Base-by-base conservation (phyloP, 2,329 filamentous ascomycete species). In the Thermoascus crustaceus region DNA sequence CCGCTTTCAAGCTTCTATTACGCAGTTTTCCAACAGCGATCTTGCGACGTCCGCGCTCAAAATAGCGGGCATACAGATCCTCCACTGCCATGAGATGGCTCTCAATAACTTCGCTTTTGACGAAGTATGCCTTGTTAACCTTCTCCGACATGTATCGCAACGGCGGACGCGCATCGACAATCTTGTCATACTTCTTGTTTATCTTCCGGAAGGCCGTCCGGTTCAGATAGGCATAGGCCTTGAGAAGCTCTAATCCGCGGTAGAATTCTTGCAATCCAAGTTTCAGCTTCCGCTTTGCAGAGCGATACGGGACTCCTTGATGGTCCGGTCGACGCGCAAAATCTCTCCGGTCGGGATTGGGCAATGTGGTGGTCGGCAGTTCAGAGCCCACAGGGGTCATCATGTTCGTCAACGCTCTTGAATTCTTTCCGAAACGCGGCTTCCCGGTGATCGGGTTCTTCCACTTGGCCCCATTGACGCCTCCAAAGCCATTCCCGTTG, bases 111-210 rank as follows among this genome's bases (percentile, higher is more conserved):
- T 93, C 83, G 55, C 87, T 94, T 55, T 85, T 82, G 25, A 95
- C 89, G 52, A 98, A 98, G 73, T 85, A 86, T 1, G 88, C 76
- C 44, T 82, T 80, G 64, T 85, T 89, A 49, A 98, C 87, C 54
- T 89, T 89, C 48, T 95, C 88, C 20, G 80, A 81, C 75, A 95
- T 84, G 59, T 89, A 96, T 18, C 82, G 76, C 53, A 83, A 74
- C 0, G 81, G 74, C 0, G 85, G 85, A 7, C 82, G 75, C 25
- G 86, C 81, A 48, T 87, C 77, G 38, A 87, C 78, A 2, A 82
- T 78, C 64, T 96, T 98, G 69, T 96, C 88, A 57, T 93, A 96
- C 62, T 98, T 98, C 61, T 98, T 98, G 64, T 94, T 95, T 55
- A 98, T 86, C 60, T 98, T 98, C 20, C 88, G 80, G 54, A 96